Percentiles rank a stretch among this genome's conserved stretches.
Conservation (phyloP, 23 red algal species). For the Cyanidioschyzon merolae region DNA sequence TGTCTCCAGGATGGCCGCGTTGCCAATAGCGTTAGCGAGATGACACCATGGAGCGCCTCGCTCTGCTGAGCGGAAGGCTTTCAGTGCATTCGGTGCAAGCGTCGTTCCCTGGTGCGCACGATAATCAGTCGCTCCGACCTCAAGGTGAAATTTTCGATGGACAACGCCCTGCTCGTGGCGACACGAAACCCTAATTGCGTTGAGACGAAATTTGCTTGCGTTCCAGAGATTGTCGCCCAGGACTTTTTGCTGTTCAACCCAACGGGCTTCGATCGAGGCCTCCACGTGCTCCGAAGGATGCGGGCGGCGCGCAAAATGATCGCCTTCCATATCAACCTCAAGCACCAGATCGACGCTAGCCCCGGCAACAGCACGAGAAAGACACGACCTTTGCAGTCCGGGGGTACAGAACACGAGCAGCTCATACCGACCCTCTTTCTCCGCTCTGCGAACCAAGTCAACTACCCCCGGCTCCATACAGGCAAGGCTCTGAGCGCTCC, state of each 20-base stretch:
- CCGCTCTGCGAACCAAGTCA: background rate
- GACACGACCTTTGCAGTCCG: background rate
- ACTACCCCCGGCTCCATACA: background rate
- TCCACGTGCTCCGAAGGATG: background rate
- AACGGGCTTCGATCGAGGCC: background rate
- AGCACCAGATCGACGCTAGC: background rate
- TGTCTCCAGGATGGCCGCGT: conserved; percentile 10
- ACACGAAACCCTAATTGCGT: background rate
- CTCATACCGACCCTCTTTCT: background rate
- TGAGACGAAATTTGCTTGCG: conserved; percentile 13
- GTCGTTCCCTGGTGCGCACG: conserved; percentile 14
- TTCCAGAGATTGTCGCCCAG: conserved; percentile 1
- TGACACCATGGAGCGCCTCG: background rate
- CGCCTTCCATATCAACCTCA: background rate
- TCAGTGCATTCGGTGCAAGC: conserved; percentile 1
- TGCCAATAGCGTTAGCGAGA: conserved; percentile 17
- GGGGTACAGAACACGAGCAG: background rate
- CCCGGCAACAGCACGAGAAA: background rate
- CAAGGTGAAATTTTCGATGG: background rate
- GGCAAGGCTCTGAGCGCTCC: background rate
- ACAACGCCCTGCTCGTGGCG: background rate
- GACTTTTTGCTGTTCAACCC: background rate
- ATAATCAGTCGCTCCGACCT: background rate
- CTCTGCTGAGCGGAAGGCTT: background rate
- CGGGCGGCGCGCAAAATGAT: conserved; percentile 6